Conservation (phyloP, 208 protist genomes). For the Novymonas esmeraldas region DNA sequence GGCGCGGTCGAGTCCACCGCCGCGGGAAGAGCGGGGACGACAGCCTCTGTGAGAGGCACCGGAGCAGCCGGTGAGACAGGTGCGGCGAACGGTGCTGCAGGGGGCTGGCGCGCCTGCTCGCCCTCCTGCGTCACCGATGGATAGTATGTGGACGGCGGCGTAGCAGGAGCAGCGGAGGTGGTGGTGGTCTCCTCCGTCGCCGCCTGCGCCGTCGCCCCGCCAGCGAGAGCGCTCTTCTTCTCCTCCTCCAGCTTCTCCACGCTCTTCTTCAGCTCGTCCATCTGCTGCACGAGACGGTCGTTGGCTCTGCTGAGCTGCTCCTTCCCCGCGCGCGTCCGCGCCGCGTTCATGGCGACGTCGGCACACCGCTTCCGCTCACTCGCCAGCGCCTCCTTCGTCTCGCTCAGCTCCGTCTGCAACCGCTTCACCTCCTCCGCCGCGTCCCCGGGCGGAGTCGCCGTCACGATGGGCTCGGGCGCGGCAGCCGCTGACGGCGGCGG, state of each 20-base stretch:
- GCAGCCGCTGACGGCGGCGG: slow-evolving; percentile 26
- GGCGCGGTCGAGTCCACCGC: too few relatives aligned
- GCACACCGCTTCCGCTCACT: slow-evolving; percentile 68
- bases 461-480: slow-evolving; percentile 1
- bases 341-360: slow-evolving; percentile 57
- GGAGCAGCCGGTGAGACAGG: background rate
- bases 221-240: slow-evolving; percentile 8
- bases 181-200: slow-evolving; percentile 15
- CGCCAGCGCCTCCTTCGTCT: slow-evolving; percentile 69
- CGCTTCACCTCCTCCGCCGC: slow-evolving; percentile 45
- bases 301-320: slow-evolving; percentile 52
- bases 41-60: background rate
- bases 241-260: slow-evolving; percentile 27
- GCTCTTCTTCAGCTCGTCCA: slow-evolving; percentile 48
- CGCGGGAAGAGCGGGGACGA: too few relatives aligned
- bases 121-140: slow-evolving; percentile 13
- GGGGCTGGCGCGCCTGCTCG: slow-evolving; percentile 19
- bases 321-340: slow-evolving; percentile 64
- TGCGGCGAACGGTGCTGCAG: background rate
- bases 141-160: slow-evolving; percentile 2
- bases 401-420: slow-evolving; percentile 57
- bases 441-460: slow-evolving; percentile 3
- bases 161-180: background rate
- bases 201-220: slow-evolving; percentile 4
- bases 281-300: slow-evolving; percentile 54